Percentiles rank a stretch among this genome's conserved stretches.
phyloP scores from a whole-genome alignment of 768 basidiomycete species.

The Naganishia antarctica region DNA sequence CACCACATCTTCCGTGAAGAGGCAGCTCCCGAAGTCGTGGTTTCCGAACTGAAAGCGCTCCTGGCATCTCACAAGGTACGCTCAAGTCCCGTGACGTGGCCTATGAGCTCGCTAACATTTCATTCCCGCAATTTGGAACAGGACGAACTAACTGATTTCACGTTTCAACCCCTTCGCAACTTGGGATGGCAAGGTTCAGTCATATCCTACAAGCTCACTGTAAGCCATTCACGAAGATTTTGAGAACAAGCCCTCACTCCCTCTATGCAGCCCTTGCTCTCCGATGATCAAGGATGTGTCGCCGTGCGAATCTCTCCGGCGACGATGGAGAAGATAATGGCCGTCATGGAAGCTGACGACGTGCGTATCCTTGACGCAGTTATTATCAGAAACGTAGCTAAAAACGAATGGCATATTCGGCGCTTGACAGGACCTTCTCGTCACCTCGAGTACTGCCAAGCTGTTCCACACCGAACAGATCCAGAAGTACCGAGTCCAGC shows the following conservation, averaged over 20 bases:
- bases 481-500: slow-evolving; percentile 1
- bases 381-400: neutral
- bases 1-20: neutral
- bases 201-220: slow-evolving; percentile 2
- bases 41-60: neutral
- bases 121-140: neutral
- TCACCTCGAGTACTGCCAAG: neutral
- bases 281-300: neutral
- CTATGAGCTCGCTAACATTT: neutral
- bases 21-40: neutral
- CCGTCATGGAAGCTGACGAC: neutral
- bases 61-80: neutral
- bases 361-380: neutral
- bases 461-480: neutral
- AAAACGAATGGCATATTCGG: neutral
- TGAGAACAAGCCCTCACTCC: no score
- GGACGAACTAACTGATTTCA: neutral
- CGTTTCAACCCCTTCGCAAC: slow-evolving; percentile 9
- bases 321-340: neutral
- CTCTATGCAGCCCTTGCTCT: neutral
- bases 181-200: neutral
- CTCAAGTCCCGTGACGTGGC: neutral
- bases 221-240: no score
- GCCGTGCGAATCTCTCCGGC: neutral
- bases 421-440: neutral